These are phyloP conservation scores for Hymenoscyphus occultus DNA, from an alignment of 2,329 filamentous ascomycete genomes.

Conservation along the genomic window DNA sequence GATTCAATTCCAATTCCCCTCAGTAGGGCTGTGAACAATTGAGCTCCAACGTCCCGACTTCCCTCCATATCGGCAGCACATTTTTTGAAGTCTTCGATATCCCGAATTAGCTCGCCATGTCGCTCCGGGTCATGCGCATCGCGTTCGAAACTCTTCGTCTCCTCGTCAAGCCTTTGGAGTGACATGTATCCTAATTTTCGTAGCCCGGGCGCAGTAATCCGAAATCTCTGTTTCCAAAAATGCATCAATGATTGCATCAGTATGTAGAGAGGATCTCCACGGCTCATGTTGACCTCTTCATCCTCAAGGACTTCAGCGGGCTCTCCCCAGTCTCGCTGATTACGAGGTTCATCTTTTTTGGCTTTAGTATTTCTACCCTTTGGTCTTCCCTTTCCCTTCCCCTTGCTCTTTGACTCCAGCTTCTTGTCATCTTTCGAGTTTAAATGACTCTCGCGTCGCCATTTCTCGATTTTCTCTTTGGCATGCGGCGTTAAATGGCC, in stretches of 20 bases:
- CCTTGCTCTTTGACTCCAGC: constrained; percentile 30
- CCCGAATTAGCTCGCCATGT: constrained; percentile 75
- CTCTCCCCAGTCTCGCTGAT: constrained; percentile 66
- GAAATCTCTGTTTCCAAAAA: constrained; percentile 88
- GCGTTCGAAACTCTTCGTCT: constrained; percentile 67
- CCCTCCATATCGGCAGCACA: constrained; percentile 70
- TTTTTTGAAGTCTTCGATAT: constrained; percentile 64
- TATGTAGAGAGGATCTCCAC: constrained; percentile 75
- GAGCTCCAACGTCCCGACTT: constrained; percentile 82
- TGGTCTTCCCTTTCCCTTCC: constrained; percentile 30
- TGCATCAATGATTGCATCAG: constrained; percentile 72
- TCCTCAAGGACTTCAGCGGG: constrained; percentile 67
- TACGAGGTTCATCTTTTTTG: constrained; percentile 40
- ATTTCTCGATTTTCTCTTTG: constrained; percentile 66
- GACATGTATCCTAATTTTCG: constrained; percentile 89
- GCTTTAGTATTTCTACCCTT: constrained; percentile 40
- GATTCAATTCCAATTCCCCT: constrained; percentile 79
- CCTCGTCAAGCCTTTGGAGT: constrained; percentile 68
- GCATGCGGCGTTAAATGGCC: constrained; percentile 65
- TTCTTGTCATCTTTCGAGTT: constrained; percentile 41
- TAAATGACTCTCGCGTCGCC: constrained; percentile 66
- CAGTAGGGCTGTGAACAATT: constrained; percentile 84
- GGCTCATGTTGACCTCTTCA: constrained; percentile 72
- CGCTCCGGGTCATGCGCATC: constrained; percentile 57
- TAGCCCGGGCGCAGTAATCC: constrained; percentile 71